Conservation (phyloP, 2,329 filamentous ascomycete genomes). For the Fusarium lateritium region DNA sequence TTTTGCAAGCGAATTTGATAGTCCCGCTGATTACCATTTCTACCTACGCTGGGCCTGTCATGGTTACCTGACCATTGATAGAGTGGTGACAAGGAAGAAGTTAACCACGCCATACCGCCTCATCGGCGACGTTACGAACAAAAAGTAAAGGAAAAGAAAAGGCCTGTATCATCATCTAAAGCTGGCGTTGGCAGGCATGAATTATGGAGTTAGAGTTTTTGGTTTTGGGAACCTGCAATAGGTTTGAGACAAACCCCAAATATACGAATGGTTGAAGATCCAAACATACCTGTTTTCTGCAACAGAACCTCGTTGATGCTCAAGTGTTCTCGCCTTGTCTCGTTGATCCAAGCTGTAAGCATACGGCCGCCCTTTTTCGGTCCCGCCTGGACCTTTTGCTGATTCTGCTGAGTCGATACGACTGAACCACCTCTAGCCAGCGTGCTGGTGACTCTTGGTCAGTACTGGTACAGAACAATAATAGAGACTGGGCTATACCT, state of each 20-base stretch:
- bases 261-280: conserved; percentile 28
- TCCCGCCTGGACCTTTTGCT: not conserved
- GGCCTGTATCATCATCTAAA: conserved; percentile 42
- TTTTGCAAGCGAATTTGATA: conserved; percentile 41
- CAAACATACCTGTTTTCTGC: conserved; percentile 25
- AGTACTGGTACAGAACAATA: not conserved
- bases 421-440: not conserved
- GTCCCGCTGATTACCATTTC: conserved; percentile 24
- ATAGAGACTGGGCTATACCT: conserved; percentile 7
- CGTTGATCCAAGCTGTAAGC: conserved; percentile 29
- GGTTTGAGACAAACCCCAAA: conserved; percentile 36
- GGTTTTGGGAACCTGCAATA: conserved; percentile 25
- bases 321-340: conserved; percentile 33
- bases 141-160: conserved; percentile 19
- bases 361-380: conserved; percentile 15
- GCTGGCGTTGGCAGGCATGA: conserved; percentile 45
- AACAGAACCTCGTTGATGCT: conserved; percentile 37
- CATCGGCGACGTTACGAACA: conserved; percentile 15
- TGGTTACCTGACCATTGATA: conserved; percentile 3
- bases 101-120: conserved; percentile 1
- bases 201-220: conserved; percentile 44
- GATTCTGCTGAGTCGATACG: not conserved
- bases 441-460: conserved; percentile 7
- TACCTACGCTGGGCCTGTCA: conserved; percentile 5
- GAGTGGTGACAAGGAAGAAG: conserved; percentile 7